Evolutionary conservation across 306 rosid genomes (phyloP), one percentile per base, ranked within the genome.

Genomic region (Cucurbita moschata): DNA sequence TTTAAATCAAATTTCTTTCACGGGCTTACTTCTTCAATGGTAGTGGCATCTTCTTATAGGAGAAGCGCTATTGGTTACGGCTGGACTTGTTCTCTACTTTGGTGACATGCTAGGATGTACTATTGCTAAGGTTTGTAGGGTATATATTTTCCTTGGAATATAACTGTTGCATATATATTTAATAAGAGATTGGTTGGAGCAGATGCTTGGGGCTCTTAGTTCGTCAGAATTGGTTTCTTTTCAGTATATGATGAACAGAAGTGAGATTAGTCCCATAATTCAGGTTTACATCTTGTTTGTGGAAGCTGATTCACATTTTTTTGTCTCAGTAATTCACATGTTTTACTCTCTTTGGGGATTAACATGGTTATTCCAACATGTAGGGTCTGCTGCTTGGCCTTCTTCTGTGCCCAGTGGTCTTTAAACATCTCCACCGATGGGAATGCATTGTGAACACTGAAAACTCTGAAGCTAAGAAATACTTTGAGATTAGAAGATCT

Each of bases 371-470:
- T 74, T 82, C 55, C 79, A 81, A 54, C 46, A 21, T 86, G 84
- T 86, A 94, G 99, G 99, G 97, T 62, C 58, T 91, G 82, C 81
- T 94, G 79, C 88, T 91, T 79, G 97, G 99, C 75, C 95, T 94
- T 81, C 86, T 94, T 81, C 86, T 91, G 43, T 90, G 83, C 74
- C 89, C 97, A 16, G 1, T 85, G 78, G 83, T 82, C 82, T 91
- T 87, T 79, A 89, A 85, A 82, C 82, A 69, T 83, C 85, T 83
- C 74, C 88, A 73, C 74, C 51, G 84, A 71, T 83, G 88, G 96
- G 87, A 89, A 74, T 78, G 75, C 84, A 86, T 71, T 57, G 74
- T 76, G 72, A 87, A 70, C 76, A 80, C 79, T 37, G 79, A 65
- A 72, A 57, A 66, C 54, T 52, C 82, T 81, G 86, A 78, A 78